A percentile compares a stretch with the other conserved stretches of the same genome.
Conservation (phyloP, 169 alveolate species). For the Plasmodium inui region DNA sequence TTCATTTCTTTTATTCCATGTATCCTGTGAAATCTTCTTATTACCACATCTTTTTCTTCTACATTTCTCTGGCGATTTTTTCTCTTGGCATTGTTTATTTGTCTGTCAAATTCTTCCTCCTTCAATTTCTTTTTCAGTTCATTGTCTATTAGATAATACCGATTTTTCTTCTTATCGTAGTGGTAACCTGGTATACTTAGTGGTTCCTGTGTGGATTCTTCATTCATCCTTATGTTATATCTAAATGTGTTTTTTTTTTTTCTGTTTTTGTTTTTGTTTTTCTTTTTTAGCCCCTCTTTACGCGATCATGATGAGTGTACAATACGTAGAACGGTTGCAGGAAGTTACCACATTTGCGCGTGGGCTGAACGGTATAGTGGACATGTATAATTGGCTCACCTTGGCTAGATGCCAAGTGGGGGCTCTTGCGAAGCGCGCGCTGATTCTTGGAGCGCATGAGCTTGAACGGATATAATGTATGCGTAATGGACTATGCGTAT, state of each 20-base stretch:
- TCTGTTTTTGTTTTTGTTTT: background rate
- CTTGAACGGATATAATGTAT: background rate
- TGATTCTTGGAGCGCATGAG: background rate
- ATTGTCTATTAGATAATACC: constrained; percentile 57
- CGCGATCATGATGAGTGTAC: background rate
- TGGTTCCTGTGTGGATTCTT: constrained; percentile 8
- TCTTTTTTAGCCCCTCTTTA: background rate
- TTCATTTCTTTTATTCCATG: constrained; percentile 77
- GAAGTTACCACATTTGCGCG: background rate
- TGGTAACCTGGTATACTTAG: constrained; percentile 54
- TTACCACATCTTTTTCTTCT: constrained; percentile 16
- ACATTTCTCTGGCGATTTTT: constrained; percentile 68
- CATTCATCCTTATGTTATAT: constrained; percentile 13
- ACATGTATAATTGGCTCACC: background rate
- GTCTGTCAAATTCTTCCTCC: constrained; percentile 53
- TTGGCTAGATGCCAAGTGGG: background rate
- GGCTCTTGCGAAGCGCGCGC: background rate
- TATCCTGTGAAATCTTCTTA: constrained; percentile 61
- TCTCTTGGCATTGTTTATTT: constrained; percentile 66
- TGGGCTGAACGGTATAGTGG: background rate
- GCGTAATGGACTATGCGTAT: background rate
- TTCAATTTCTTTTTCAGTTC: constrained; percentile 69
- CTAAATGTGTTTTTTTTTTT: constrained; percentile 12
- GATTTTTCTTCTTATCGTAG: constrained; percentile 68
- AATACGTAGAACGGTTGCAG: background rate